phyloP scores from a whole-genome alignment of 768 basidiomycete genomes.

The Pleurotus pulmonarius region DNA sequence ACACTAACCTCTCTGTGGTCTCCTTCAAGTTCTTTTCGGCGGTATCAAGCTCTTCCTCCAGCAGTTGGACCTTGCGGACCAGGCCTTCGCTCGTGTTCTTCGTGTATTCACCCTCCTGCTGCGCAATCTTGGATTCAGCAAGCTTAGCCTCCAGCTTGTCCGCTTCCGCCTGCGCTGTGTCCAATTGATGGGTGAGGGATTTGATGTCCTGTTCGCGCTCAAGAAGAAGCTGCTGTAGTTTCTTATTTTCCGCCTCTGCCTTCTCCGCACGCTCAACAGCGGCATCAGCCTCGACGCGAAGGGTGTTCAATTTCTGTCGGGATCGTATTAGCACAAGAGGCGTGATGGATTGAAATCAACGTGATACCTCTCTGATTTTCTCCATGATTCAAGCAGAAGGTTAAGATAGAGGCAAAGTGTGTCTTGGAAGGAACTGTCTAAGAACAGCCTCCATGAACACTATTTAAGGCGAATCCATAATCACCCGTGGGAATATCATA shows the following conservation, averaged over 20 bases:
- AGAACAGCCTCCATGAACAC: constrained; percentile 2
- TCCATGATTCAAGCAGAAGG: constrained; percentile 36
- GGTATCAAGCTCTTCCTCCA: constrained; percentile 94
- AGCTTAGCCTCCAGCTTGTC: constrained; percentile 71
- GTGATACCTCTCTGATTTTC: constrained; percentile 46
- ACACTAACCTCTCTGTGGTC: constrained; percentile 88
- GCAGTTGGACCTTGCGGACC: constrained; percentile 77
- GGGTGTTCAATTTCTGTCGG: constrained; percentile 64
- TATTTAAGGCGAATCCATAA: constrained; percentile 2
- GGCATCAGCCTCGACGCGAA: constrained; percentile 83
- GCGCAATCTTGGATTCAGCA: constrained; percentile 56
- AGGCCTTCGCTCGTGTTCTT: constrained; percentile 73
- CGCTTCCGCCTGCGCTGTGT: constrained; percentile 60
- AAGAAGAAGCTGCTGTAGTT: constrained; percentile 65
- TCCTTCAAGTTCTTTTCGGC: constrained; percentile 98
- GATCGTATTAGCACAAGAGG: not conserved
- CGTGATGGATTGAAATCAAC: not conserved
- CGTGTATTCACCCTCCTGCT: constrained; percentile 65
- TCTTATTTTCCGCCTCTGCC: constrained; percentile 83
- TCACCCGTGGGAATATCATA: constrained; percentile 8
- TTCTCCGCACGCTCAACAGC: constrained; percentile 81
- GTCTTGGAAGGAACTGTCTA: constrained; percentile 8
- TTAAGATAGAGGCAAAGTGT: constrained; percentile 14
- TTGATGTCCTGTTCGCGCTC: constrained; percentile 82
- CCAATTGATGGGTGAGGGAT: constrained; percentile 72